phyloP scores from a whole-genome alignment of 2,329 filamentous ascomycete genomes.

The Catunica adiposa region DNA sequence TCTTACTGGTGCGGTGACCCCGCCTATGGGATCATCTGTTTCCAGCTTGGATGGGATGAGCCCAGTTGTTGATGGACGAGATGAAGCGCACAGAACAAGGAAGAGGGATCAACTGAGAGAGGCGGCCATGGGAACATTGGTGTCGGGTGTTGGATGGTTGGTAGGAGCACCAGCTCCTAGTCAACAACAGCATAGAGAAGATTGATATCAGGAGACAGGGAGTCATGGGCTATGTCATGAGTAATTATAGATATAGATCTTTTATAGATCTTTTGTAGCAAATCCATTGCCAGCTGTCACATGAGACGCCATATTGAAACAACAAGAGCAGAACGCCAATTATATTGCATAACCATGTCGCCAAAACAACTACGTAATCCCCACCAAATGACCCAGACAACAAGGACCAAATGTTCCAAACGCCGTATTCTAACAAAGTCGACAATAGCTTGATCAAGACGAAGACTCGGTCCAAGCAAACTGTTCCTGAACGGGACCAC shows the following conservation, averaged over 20 bases:
- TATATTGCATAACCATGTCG: background rate
- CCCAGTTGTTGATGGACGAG: background rate
- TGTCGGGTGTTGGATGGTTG: slow-evolving; percentile 51
- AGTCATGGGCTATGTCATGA: no score
- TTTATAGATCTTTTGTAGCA: no score
- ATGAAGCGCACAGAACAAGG: slow-evolving; percentile 25
- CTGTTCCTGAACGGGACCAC: slow-evolving; percentile 65
- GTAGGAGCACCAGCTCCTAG: slow-evolving; percentile 22
- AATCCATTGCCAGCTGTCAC: no score
- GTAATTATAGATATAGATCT: no score
- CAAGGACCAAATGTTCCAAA: background rate
- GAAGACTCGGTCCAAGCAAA: slow-evolving; percentile 88
- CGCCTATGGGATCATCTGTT: slow-evolving; percentile 20
- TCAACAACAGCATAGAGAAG: slow-evolving; percentile 1
- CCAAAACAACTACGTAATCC: background rate
- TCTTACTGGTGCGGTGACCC: slow-evolving; percentile 19
- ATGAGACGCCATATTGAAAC: background rate
- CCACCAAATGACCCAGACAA: background rate
- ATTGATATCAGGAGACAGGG: slow-evolving; percentile 15
- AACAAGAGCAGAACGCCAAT: background rate
- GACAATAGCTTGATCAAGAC: slow-evolving; percentile 16
- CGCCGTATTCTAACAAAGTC: background rate
- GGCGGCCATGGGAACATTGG: slow-evolving; percentile 48
- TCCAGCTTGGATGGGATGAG: slow-evolving; percentile 16
- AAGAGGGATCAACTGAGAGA: slow-evolving; percentile 58